These are phyloP conservation scores for Graphium sp. DNA, from an alignment of 2,329 filamentous ascomycete genomes.

Conservation along the genomic window DNA sequence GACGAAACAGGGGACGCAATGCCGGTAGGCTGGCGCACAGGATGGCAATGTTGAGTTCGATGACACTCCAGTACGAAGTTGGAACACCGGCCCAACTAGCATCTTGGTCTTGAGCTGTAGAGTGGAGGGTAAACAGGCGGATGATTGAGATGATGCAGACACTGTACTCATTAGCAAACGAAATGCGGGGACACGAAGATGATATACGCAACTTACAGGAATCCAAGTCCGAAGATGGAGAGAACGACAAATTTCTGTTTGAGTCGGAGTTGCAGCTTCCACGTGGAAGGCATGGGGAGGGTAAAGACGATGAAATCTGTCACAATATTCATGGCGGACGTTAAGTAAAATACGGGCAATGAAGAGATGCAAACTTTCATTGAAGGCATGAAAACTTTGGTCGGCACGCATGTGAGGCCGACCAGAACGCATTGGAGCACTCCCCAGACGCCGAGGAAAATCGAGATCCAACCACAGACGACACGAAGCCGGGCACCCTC, in stretches of 20 bases:
- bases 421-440: constrained; percentile 10
- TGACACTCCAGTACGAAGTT: constrained; percentile 17
- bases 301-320: constrained; percentile 18
- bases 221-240: constrained; percentile 13
- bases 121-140: constrained; percentile 14
- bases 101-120: constrained; percentile 11
- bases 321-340: constrained; percentile 16
- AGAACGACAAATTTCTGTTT: constrained; percentile 12
- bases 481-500: constrained; percentile 7
- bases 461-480: constrained; percentile 12
- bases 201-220: constrained; percentile 11
- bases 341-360: constrained; percentile 14
- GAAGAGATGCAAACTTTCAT: constrained; percentile 12
- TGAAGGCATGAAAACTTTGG: constrained; percentile 10
- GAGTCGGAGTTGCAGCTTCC: constrained; percentile 14
- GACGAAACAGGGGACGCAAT: constrained; percentile 13
- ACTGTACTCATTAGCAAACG: constrained; percentile 6
- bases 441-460: constrained; percentile 12
- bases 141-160: constrained; percentile 15
- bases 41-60: constrained; percentile 20
- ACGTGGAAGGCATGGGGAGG: constrained; percentile 19
- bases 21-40: constrained; percentile 21
- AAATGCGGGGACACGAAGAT: neutral
- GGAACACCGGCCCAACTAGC: constrained; percentile 14
- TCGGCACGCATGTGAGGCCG: constrained; percentile 11